Percentiles rank a stretch among this genome's conserved stretches.
Conservation (phyloP, 345 rosid genomes). For the Euphorbia peplus region DNA sequence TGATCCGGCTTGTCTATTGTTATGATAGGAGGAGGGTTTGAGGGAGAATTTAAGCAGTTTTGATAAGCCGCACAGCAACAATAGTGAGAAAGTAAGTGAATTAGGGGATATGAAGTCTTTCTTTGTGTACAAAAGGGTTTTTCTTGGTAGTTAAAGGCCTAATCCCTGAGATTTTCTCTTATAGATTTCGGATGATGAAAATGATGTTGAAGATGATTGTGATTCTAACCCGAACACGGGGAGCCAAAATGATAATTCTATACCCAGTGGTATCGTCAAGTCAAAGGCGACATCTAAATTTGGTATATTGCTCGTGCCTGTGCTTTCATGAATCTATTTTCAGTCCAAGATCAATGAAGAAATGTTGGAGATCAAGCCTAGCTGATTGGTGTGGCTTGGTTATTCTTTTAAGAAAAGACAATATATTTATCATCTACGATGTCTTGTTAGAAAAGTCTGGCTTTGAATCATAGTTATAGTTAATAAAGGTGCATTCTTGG, state of each 20-base stretch:
- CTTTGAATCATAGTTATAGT: no score
- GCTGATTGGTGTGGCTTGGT: background rate
- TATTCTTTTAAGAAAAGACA: no score
- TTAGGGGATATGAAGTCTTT: background rate
- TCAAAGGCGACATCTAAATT: conserved; percentile 42
- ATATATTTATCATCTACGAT: background rate
- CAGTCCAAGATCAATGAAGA: background rate
- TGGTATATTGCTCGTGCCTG: conserved; percentile 31
- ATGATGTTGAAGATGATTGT: conserved; percentile 56
- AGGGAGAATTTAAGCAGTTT: conserved; percentile 41
- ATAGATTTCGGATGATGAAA: conserved; percentile 54
- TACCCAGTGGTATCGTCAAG: conserved; percentile 38
- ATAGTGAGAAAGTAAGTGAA: conserved; percentile 50
- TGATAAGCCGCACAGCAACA: conserved; percentile 27
- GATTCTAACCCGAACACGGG: conserved; percentile 52
- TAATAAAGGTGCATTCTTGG: no score
- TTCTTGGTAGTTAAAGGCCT: background rate
- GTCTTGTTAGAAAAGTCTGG: background rate
- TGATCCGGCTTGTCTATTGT: conserved; percentile 14
- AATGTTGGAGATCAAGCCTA: background rate
- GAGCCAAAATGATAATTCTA: conserved; percentile 57
- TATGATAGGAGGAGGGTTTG: conserved; percentile 55
- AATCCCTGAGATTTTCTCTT: background rate
- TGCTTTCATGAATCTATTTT: background rate
- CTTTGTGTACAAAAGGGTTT: background rate